Percentiles rank a stretch among this genome's conserved stretches.
These are phyloP conservation scores for Paecilomyces variotii DNA, from an alignment of 2,329 filamentous ascomycete species.

Conservation along the genomic window DNA sequence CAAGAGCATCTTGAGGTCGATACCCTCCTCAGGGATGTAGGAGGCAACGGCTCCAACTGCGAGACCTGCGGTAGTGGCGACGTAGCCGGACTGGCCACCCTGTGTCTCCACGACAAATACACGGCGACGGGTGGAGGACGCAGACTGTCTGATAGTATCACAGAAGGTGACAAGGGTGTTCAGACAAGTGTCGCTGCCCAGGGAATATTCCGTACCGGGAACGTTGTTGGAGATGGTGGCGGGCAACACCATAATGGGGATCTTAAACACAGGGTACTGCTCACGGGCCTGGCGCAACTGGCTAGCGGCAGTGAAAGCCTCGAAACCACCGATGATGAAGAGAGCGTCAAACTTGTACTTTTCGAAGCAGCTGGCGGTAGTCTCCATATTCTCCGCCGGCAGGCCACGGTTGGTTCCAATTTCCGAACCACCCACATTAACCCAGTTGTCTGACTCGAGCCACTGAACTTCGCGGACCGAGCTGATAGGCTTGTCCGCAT, in stretches of 20 bases:
- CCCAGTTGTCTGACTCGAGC: conserved; percentile 93
- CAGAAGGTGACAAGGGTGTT: conserved; percentile 94
- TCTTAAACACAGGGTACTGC: conserved; percentile 76
- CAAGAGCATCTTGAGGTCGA: conserved; percentile 86
- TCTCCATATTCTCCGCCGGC: conserved; percentile 77
- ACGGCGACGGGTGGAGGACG: conserved; percentile 81
- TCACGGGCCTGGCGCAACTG: conserved; percentile 75
- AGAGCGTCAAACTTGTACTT: conserved; percentile 84
- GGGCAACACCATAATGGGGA: conserved; percentile 83
- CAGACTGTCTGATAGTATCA: conserved; percentile 95
- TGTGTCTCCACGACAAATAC: conserved; percentile 99
- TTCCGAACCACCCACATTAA: conserved; percentile 92
- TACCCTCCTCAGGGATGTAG: conserved; percentile 94
- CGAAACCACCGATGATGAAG: conserved; percentile 89
- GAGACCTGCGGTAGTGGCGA: conserved; percentile 83
- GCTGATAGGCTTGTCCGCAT: conserved; percentile 71
- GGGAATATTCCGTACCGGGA: conserved; percentile 91
- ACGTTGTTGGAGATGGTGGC: conserved; percentile 99
- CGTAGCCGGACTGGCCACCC: conserved; percentile 86
- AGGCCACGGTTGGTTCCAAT: conserved; percentile 96
- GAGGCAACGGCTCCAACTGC: conserved; percentile 88
- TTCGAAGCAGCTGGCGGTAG: conserved; percentile 73
- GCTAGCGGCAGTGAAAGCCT: conserved; percentile 87
- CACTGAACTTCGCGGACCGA: conserved; percentile 81
- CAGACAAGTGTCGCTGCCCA: conserved; percentile 92